Base-by-base conservation (phyloP, 768 basidiomycete genomes). In the Xerocomellus dryophilus region DNA sequence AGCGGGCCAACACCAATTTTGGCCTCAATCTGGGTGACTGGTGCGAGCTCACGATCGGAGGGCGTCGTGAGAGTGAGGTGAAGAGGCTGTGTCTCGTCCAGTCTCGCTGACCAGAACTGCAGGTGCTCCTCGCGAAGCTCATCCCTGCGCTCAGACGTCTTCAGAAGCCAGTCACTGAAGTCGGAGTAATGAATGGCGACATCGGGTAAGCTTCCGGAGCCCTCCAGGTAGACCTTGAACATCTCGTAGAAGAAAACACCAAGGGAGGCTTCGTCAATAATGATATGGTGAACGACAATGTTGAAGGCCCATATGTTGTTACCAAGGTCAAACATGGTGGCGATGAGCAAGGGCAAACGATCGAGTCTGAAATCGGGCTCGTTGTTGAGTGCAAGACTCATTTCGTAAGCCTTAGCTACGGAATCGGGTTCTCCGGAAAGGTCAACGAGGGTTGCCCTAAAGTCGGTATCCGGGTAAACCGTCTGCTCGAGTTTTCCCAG, bases 211-310 rank as follows among this genome's bases (percentile, higher is more conserved):
- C 61, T 60, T 39, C 53, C 65, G 12, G 62, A 51, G 20, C 67
- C 67, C 6, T 69, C 55, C 47, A 69, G 39, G 53, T 69, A 69
- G 25, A 65, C 17, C 25, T 55, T 54, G 59, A 67, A 69, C 50
- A 66, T 51, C 35, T 69, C 67, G 48, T 66, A 67, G 54, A 68
- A 68, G 63, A 68, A 69, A 15, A 69, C 40, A 5, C 62, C 67
- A 0, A 69, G 58, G 1, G 67, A 69, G 25, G 66, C 56, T 42
- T 70, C 67, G 34, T 70, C 67, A 2, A 61, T 68, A 12, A 70
- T 66, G 44, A 70, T 69, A 44, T 69, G 67, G 32, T 69, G 67
- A 46, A 68, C 59, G n/a, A 67, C 56, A 3, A 69, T 54, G 43
- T 58, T 70, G 56, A 70, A 70, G 2, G 60, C 69, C 61, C 68